Evolutionary conservation across 192 early-diverging fungal species (phyloP), one percentile per base, ranked within the genome.

Genomic region (Entophlyctis luteolus): DNA sequence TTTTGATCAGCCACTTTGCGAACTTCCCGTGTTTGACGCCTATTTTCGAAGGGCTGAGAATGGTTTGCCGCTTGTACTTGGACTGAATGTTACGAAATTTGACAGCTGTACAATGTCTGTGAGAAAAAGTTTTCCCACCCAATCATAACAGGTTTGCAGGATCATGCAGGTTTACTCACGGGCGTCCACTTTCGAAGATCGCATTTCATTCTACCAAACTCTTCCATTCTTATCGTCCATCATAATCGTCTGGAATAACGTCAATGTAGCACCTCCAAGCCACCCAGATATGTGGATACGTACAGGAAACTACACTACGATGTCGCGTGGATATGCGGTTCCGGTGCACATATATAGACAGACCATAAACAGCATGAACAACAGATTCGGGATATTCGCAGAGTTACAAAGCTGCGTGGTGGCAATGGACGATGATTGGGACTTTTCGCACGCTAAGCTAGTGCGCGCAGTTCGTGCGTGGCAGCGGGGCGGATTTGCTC

Each of bases 381-480:
- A 73, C 58, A 55, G 72, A 4, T 73, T 72, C 55, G 22, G 62
- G 2, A 66, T 67, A 5, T 66, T 67, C 29, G 8, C 6, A 6
- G 67, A 73, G 38, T 46, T 72, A 0, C 49, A 66, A 12, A 39
- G 37, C 37, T 73, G 72, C 47, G 55, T 72, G 22, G 42, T 73
- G 5, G 57, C 50, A 2, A 73, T 73, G 72, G 72, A 73, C 48
- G 72, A 73, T 59, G 72, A 73, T 38, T 73, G 72, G 42, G 67
- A 73, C 58, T 73, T 73, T 45, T 68, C 72, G n/a, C 72, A 73
- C 58, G 2, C 28, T 23, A 72, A 73, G 46, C 53, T 73, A 0
- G 12, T 46, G 12, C 33, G 16, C n/a, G 72, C 72, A 12, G 47
- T 70, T 16, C 42, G 58, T 2, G 31, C 56, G 22, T 73, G 72